A percentile compares a stretch with the other conserved stretches of the same genome.
phyloP scores from a whole-genome alignment of 1,284 basidiomycete genomes.

The Sanghuangporus sanghuang region DNA sequence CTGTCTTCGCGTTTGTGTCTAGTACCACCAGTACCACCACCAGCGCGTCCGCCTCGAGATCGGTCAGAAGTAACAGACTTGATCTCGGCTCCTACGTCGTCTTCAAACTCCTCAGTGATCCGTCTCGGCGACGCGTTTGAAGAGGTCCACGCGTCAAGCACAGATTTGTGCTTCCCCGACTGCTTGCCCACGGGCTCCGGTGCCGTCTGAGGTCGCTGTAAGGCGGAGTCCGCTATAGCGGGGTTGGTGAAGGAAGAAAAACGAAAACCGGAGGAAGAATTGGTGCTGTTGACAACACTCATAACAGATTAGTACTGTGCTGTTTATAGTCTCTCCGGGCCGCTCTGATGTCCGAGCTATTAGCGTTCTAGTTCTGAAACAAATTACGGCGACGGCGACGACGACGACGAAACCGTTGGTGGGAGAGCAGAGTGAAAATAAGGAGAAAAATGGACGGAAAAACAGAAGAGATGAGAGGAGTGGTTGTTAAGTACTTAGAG shows the following conservation, averaged over 20 bases:
- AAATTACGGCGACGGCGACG: background rate
- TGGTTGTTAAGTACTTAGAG: background rate
- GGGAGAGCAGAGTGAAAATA: background rate
- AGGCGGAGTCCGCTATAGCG: background rate
- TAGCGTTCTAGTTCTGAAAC: background rate
- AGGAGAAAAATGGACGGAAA: background rate
- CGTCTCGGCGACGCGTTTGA: constrained; percentile 1
- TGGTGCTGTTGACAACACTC: background rate
- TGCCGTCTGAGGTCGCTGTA: background rate
- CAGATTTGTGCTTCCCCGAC: background rate
- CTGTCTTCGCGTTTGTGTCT: constrained; percentile 14
- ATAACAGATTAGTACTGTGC: background rate
- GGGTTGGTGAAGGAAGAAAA: background rate
- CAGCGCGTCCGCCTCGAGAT: background rate
- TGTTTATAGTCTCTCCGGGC: background rate
- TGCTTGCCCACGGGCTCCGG: background rate
- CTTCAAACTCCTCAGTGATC: constrained; percentile 1
- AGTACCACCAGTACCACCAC: background rate
- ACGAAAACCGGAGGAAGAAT: background rate
- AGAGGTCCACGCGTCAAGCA: constrained; percentile 14
- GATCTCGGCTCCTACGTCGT: constrained; percentile 14
- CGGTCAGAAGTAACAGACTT: constrained; percentile 10
- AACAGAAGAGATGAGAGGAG: background rate
- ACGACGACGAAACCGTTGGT: background rate
- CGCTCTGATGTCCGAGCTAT: background rate